Conservation (phyloP, 768 basidiomycete species). For the Boletus rubroflammeus region DNA sequence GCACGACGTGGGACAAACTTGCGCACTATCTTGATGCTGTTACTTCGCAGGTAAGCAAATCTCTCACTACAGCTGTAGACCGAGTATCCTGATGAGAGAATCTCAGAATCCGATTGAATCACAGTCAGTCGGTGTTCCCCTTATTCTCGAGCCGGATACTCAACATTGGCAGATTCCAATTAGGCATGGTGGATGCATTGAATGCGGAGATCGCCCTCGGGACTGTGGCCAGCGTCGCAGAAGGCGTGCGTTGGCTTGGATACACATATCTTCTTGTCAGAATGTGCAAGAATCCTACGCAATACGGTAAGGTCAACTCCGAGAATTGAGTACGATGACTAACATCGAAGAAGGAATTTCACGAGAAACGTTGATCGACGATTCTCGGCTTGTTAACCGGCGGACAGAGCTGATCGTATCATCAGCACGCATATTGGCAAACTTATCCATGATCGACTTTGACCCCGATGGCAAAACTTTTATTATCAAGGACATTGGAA, state of each 20-base stretch:
- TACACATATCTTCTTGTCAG: conserved; percentile 96
- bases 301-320: conserved; percentile 57
- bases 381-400: conserved; percentile 69
- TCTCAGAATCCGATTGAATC: conserved; percentile 91
- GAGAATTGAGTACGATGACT: neutral
- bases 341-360: conserved; percentile 55
- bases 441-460: conserved; percentile 78
- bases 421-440: conserved; percentile 65
- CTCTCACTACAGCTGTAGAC: neutral
- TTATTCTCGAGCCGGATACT: neutral
- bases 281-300: conserved; percentile 86
- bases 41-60: conserved; percentile 66
- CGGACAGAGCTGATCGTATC: conserved; percentile 61
- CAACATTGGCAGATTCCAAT: conserved; percentile 54
- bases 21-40: conserved; percentile 86
- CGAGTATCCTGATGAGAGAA: neutral
- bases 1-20: conserved; percentile 91
- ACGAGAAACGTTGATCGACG: conserved; percentile 62
- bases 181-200: conserved; percentile 83
- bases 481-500: conserved; percentile 82
- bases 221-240: conserved; percentile 81
- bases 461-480: conserved; percentile 58
- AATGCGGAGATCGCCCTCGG: conserved; percentile 96
- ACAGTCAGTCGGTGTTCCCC: conserved; percentile 48
- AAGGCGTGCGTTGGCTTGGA: conserved; percentile 92